Base-by-base conservation (phyloP, 83 land plant species). In the Diphasiastrum complanatum region DNA sequence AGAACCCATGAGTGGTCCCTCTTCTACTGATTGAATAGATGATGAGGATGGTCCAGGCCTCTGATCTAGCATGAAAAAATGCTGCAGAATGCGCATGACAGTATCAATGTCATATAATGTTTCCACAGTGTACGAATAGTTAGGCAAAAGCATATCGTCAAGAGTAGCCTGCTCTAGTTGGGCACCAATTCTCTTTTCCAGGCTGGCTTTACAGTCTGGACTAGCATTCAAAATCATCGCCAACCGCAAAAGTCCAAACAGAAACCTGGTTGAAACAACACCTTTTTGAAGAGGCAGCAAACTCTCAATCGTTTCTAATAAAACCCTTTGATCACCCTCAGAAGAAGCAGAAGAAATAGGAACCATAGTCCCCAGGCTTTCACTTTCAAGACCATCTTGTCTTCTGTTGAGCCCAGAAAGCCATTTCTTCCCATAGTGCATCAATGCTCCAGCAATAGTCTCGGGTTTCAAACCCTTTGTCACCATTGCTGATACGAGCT, bases 351-450 rank as follows among this genome's bases (percentile, higher is more conserved):
- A 14, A 11, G 5, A 14, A 24, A 12, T 19, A 37, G 62, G 3
- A 3, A 18, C 5, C 18, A 19, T n/a, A n/a, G n/a, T n/a, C n/a
- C n/a, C n/a, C n/a, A n/a, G n/a, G n/a, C n/a, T n/a, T n/a, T n/a
- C n/a, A n/a, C n/a, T n/a, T n/a, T n/a, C 22, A 18, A 37, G 20
- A 3, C 5, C 58, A 4, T 11, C 51, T 11, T 45, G 59, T 18
- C 64, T 2, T 2, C 66, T 22, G 11, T 49, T 48, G 22, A 64
- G 28, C n/a, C 66, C 66, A 47, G 66, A 60, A n/a, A 64, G 60
- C 36, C 19, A 27, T 20, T 33, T 47, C 57, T 48, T 64, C 24
- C 36, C 61, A 27, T 64, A 49, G 35, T 47, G 23, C 33, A 64
- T 48, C 4, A 64, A 19, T 27, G 66, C 66, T 8, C 66, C 66